Evolutionary conservation across 2,329 filamentous ascomycete species (phyloP).

Genomic region (Scorias spongiosa): DNA sequence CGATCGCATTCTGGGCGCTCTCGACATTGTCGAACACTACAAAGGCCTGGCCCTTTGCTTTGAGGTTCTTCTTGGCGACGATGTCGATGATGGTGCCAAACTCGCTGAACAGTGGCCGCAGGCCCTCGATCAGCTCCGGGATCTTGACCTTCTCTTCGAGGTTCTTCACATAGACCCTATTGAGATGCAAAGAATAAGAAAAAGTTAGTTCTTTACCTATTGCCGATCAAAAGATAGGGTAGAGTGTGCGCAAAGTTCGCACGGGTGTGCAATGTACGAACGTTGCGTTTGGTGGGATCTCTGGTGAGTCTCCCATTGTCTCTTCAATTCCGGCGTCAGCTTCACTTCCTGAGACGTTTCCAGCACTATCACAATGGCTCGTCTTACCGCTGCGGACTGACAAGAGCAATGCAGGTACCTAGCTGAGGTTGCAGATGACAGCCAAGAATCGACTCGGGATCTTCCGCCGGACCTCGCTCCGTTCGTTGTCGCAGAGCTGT

Average conservation of each 20-base stretch:
- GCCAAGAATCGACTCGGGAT: too few species aligned
- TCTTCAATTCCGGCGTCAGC: too few species aligned
- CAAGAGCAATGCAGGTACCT: too few species aligned
- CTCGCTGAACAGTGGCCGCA: conserved; percentile 69
- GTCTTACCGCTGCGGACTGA: too few species aligned
- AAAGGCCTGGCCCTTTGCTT: conserved; percentile 90
- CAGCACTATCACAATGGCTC: too few species aligned
- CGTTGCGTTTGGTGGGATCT: conserved; percentile 21
- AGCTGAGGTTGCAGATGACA: too few species aligned
- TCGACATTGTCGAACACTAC: conserved; percentile 76
- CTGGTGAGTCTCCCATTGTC: not conserved
- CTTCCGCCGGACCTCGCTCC: too few species aligned
- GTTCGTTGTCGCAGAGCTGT: too few species aligned
- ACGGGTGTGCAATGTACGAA: conserved; percentile 28
- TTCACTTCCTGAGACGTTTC: too few species aligned
- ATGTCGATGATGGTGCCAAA: conserved; percentile 78
- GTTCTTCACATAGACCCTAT: conserved; percentile 47
- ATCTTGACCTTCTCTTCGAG: conserved; percentile 85
- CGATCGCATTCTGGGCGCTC: conserved; percentile 64
- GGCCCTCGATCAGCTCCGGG: conserved; percentile 55
- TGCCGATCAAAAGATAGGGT: not conserved
- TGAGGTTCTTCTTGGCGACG: conserved; percentile 76
- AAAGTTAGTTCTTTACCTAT: not conserved
- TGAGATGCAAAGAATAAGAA: not conserved
- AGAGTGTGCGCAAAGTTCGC: conserved; percentile 14